Evolutionary conservation across 805 yeast species (phyloP).

Genomic region (Candida silvicultrix): DNA sequence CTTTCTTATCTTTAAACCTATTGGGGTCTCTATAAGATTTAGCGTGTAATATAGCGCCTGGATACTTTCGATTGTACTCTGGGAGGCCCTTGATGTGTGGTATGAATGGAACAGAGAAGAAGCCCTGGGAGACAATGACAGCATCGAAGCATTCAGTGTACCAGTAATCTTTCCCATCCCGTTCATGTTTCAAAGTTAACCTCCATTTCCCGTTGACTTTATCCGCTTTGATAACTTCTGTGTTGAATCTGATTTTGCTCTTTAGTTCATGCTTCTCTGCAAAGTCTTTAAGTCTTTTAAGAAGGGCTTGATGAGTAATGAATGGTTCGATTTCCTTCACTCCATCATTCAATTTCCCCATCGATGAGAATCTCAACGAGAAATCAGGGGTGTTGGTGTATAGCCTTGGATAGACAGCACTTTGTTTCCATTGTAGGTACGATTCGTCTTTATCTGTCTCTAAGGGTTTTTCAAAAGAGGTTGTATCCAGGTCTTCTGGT

Average conservation of each 20-base stretch:
- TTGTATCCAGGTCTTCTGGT: constrained; percentile 11
- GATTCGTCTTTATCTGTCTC: constrained; percentile 20
- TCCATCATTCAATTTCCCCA: constrained; percentile 15
- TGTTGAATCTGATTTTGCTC: constrained; percentile 29
- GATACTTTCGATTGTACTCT: constrained; percentile 32
- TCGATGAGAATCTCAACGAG: constrained; percentile 31
- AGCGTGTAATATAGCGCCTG: constrained; percentile 45
- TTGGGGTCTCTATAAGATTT: constrained; percentile 40
- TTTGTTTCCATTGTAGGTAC: constrained; percentile 29
- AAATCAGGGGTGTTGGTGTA: constrained; percentile 34
- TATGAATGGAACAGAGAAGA: constrained; percentile 46
- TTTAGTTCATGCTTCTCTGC: constrained; percentile 23
- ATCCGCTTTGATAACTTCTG: constrained; percentile 33
- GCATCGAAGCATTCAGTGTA: constrained; percentile 46
- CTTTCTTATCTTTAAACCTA: constrained; percentile 32
- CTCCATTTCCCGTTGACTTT: constrained; percentile 32
- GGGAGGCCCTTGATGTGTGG: constrained; percentile 46
- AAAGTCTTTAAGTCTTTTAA: constrained; percentile 23
- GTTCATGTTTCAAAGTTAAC: constrained; percentile 19
- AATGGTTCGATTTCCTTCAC: constrained; percentile 28
- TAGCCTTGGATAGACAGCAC: constrained; percentile 29
- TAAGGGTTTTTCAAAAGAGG: constrained; percentile 15
- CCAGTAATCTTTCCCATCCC: constrained; percentile 28
- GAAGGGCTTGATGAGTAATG: constrained; percentile 29
- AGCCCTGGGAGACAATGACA: constrained; percentile 53